Evolutionary conservation across 768 basidiomycete species (phyloP), one percentile per base, ranked within the genome.

Genomic region (Serendipita sp.): DNA sequence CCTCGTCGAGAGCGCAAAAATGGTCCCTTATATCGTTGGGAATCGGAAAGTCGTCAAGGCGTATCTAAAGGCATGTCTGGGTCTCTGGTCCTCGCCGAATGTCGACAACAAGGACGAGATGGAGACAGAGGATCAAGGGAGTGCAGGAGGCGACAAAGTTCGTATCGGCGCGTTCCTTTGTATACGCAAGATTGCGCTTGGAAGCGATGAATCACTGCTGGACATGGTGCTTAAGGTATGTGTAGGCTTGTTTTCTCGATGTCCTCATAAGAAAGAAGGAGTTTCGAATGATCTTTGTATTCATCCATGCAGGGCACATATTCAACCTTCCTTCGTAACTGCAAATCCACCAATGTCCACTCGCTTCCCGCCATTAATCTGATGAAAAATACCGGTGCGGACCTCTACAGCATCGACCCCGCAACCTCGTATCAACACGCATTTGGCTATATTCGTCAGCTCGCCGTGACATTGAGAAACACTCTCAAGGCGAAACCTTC

Each of bases 321-420:
- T 74, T 78, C 89, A 45, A 81, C 88, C 16, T 76, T 99, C 30
- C 82, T 97, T 51, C 85, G 90, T 30, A 85, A 83, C 3, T 84
- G 85, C 50, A 91, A 92, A 70, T 81, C 85, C 11, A 96, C 92
- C n/a, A 88, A 79, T 56, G 78, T 82, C 1, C 84, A 95, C 73
- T 91, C 88, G 2, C 76, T 98, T 7, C 93, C 95, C 22, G 83
- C 88, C 2, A 88, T 98, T 72, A 95, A 89, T 68, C 75, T 98
- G 45, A 95, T 97, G 91, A 99, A 99, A 73, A 96, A 98, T 72
- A 90, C 93, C 3, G 95, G 94, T 0, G 88, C 90, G 0, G 93
- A 96, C 70, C 75, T 98, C 1, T 99, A 89, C 74, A 86, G 84
- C 66, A 73, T 92, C 60, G 79, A 88, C 68, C 86, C 85, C 64